These are phyloP conservation scores for Sporothrix luriei DNA, from an alignment of 2,329 filamentous ascomycete species.

Conservation along the genomic window DNA sequence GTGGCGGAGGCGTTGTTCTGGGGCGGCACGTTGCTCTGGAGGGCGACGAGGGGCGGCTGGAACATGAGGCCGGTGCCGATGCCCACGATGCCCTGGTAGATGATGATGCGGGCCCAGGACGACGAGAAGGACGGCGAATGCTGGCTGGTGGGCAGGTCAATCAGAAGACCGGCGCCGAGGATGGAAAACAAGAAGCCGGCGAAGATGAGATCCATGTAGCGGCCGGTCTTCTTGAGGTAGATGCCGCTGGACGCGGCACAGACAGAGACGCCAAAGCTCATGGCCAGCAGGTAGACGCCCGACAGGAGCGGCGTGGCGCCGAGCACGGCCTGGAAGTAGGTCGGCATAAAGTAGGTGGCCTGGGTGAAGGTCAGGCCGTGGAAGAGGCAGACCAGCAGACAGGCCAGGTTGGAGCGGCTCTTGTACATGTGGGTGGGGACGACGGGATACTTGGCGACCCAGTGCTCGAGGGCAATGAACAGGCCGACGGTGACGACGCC, in stretches of 20 bases:
- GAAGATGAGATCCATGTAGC: constrained; percentile 56
- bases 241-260: constrained; percentile 46
- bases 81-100: constrained; percentile 59
- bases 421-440: constrained; percentile 67
- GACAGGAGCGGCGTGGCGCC: constrained; percentile 63
- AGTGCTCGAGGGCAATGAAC: constrained; percentile 65
- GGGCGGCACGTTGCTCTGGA: constrained; percentile 61
- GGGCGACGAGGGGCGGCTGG: constrained; percentile 61
- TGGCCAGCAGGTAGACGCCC: constrained; percentile 47
- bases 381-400: constrained; percentile 51
- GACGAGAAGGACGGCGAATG: constrained; percentile 45
- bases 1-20: constrained; percentile 63
- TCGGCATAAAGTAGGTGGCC: constrained; percentile 69
- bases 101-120: constrained; percentile 47
- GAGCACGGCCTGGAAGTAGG: constrained; percentile 72
- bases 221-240: constrained; percentile 40
- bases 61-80: constrained; percentile 62
- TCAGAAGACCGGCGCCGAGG: constrained; percentile 58
- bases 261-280: constrained; percentile 45
- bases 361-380: constrained; percentile 64
- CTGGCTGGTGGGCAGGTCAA: constrained; percentile 50
- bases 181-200: constrained; percentile 55
- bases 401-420: constrained; percentile 58
- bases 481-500: constrained; percentile 53
- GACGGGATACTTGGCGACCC: constrained; percentile 66